A percentile compares a stretch with the other conserved stretches of the same genome.
These are phyloP conservation scores for Aspergillus awamori DNA, from an alignment of 2,329 filamentous ascomycete species.

Conservation along the genomic window DNA sequence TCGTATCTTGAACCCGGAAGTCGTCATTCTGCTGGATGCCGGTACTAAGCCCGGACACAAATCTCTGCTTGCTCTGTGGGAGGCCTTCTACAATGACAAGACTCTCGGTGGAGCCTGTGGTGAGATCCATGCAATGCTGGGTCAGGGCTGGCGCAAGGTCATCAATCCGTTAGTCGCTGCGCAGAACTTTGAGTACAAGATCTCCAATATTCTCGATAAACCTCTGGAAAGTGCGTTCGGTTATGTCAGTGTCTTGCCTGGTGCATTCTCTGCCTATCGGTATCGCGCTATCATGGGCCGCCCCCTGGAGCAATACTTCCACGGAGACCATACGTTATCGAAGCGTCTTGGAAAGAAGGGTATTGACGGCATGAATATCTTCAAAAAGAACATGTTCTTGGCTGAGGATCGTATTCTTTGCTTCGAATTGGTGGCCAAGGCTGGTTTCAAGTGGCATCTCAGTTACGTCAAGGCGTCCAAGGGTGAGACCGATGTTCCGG, in stretches of 20 bases:
- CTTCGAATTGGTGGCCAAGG: slow-evolving; percentile 98
- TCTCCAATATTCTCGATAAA: slow-evolving; percentile 98
- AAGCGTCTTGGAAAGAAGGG: slow-evolving; percentile 97
- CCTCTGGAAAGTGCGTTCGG: slow-evolving; percentile 95
- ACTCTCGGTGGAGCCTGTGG: slow-evolving; percentile 96
- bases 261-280: slow-evolving; percentile 97
- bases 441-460: slow-evolving; percentile 98
- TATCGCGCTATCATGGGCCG: slow-evolving; percentile 98
- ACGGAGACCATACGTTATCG: slow-evolving; percentile 96
- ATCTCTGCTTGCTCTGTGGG: slow-evolving; percentile 91
- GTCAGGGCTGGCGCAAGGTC: slow-evolving; percentile 85
- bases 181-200: slow-evolving; percentile 99
- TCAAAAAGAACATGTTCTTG: slow-evolving; percentile 99
- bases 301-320: slow-evolving; percentile 98
- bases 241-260: slow-evolving; percentile 95
- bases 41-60: slow-evolving; percentile 94
- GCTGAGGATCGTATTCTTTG: slow-evolving; percentile 99
- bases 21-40: slow-evolving; percentile 93
- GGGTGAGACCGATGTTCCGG: slow-evolving; percentile 97
- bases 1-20: slow-evolving; percentile 92
- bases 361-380: slow-evolving; percentile 99
- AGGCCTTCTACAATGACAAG: slow-evolving; percentile 99
- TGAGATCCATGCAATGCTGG: slow-evolving; percentile 98
- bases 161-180: slow-evolving; percentile 92
- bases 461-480: slow-evolving; percentile 99